Evolutionary conservation across 495 filamentous ascomycete genomes (phyloP).

Genomic region (Patellaria atrata): DNA sequence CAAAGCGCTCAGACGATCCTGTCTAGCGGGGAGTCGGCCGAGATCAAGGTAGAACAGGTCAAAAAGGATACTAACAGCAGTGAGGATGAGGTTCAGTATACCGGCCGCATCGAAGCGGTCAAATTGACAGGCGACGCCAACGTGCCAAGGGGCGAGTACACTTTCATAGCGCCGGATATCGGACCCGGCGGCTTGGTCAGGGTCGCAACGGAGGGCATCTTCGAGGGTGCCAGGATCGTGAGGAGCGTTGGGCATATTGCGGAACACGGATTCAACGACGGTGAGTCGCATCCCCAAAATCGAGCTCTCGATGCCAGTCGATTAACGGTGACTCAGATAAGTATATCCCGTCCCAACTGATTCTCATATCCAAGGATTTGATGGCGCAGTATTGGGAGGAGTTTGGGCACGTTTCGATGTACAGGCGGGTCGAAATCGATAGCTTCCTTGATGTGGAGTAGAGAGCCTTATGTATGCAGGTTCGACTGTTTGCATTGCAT

Average conservation of each 20-base stretch:
- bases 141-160: conserved; percentile 70
- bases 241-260: conserved; percentile 66
- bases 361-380: conserved; percentile 60
- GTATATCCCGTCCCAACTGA: conserved; percentile 59
- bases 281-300: conserved; percentile 46
- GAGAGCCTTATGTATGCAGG: no score
- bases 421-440: conserved; percentile 65
- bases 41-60: not conserved
- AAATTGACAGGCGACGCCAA: conserved; percentile 88
- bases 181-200: conserved; percentile 44
- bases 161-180: conserved; percentile 67
- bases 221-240: conserved; percentile 62
- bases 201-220: conserved; percentile 50
- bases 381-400: conserved; percentile 72
- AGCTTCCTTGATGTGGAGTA: conserved; percentile 8
- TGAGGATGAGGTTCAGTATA: conserved; percentile 27
- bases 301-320: not conserved
- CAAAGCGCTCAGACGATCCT: conserved; percentile 3
- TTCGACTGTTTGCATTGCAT: no score
- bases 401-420: conserved; percentile 70
- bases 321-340: conserved; percentile 32
- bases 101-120: conserved; percentile 58
- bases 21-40: not conserved
- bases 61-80: not conserved
- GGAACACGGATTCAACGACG: conserved; percentile 46